Conservation (phyloP, 148 eudicot genomes). For the Silene latifolia region DNA sequence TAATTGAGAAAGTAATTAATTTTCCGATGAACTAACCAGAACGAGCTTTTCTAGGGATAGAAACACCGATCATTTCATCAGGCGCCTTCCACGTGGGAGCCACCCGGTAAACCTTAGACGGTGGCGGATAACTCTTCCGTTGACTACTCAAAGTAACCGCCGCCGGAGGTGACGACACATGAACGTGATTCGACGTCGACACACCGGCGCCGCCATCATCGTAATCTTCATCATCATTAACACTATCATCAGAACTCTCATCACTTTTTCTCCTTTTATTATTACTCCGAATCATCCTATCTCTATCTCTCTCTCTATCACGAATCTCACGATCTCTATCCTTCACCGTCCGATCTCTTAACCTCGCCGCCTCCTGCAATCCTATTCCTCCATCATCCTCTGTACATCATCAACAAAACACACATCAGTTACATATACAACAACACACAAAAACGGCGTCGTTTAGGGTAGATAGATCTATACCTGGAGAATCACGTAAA, state of each 20-base stretch:
- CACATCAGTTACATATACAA: not conserved
- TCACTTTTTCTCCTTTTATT: slow-evolving; percentile 51
- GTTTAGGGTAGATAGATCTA: not conserved
- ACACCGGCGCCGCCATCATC: slow-evolving; percentile 49
- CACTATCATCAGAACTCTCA: slow-evolving; percentile 70
- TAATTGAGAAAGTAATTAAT: too few species aligned
- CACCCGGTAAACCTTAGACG: slow-evolving; percentile 43
- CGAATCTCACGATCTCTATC: slow-evolving; percentile 45
- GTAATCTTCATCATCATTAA: slow-evolving; percentile 69
- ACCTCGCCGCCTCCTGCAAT: slow-evolving; percentile 48
- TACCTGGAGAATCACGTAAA: slow-evolving; percentile 94
- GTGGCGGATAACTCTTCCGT: slow-evolving; percentile 69
- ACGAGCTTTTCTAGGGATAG: slow-evolving; percentile 88
- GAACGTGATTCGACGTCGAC: slow-evolving; percentile 43
- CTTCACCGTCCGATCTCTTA: slow-evolving; percentile 56
- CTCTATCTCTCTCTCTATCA: slow-evolving; percentile 37
- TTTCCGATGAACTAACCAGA: slow-evolving; percentile 44
- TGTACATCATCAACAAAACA: slow-evolving; percentile 26
- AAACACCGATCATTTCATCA: slow-evolving; percentile 80
- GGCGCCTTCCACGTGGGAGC: slow-evolving; percentile 73
- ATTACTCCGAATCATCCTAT: slow-evolving; percentile 42
- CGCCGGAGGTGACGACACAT: slow-evolving; percentile 23
- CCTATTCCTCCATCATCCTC: slow-evolving; percentile 56
- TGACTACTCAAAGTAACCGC: slow-evolving; percentile 33
- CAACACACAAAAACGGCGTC: not conserved